Evolutionary conservation across 306 rosid genomes (phyloP).

Genomic region (Dalbergia cultrata): DNA sequence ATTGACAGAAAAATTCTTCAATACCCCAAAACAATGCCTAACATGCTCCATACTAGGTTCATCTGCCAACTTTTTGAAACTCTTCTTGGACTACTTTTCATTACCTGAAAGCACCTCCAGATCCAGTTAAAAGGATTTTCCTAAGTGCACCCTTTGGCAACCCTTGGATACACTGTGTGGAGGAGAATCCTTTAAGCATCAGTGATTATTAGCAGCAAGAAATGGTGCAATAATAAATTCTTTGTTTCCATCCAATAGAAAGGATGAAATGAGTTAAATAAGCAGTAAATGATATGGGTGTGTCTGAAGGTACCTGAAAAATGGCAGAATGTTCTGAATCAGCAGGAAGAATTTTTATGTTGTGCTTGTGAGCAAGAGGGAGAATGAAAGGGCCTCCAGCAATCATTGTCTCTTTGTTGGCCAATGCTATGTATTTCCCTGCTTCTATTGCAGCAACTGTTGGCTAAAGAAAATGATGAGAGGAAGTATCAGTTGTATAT

Average conservation of each 20-base stretch:
- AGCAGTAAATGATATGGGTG: neutral
- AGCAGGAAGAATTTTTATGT: slow-evolving; percentile 93
- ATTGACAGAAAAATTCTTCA: slow-evolving; percentile 7
- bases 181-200: slow-evolving; percentile 40
- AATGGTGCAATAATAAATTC: slow-evolving; percentile 30
- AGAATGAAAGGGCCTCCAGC: slow-evolving; percentile 98
- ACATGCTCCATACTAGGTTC: slow-evolving; percentile 25
- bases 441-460: slow-evolving; percentile 98
- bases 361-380: slow-evolving; percentile 93
- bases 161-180: slow-evolving; percentile 83
- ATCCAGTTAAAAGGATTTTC: slow-evolving; percentile 83
- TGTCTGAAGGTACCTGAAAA: slow-evolving; percentile 71
- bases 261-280: slow-evolving; percentile 17
- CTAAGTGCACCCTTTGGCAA: slow-evolving; percentile 84
- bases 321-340: slow-evolving; percentile 99
- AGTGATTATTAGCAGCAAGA: slow-evolving; percentile 21
- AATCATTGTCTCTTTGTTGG: slow-evolving; percentile 95
- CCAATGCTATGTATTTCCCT: slow-evolving; percentile 96
- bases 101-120: slow-evolving; percentile 95
- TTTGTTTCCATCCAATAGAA: neutral
- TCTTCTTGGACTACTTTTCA: slow-evolving; percentile 31
- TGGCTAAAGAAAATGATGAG: slow-evolving; percentile 63
- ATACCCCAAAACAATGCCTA: neutral
- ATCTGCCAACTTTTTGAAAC: slow-evolving; percentile 10
- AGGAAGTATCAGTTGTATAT: neutral